Evolutionary conservation across 495 filamentous ascomycete species (phyloP).

Genomic region (Penicillium longicatenatum): DNA sequence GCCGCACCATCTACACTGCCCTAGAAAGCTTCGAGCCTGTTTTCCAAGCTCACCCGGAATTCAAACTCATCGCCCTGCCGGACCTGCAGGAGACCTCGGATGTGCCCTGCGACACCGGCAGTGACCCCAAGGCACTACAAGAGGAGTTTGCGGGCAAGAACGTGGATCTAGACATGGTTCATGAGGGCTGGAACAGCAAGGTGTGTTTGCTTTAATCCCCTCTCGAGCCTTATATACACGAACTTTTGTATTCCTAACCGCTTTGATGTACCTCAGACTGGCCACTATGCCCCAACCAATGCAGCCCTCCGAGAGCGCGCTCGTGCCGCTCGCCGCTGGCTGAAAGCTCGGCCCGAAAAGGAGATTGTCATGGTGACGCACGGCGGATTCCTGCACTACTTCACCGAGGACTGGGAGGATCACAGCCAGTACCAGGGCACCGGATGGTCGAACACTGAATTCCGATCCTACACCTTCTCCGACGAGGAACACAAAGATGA

Average conservation of each 20-base stretch:
- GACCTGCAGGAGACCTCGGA: constrained; percentile 80
- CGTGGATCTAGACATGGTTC: constrained; percentile 65
- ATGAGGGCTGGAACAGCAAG: constrained; percentile 73
- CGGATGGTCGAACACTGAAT: constrained; percentile 85
- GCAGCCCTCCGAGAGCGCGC: constrained; percentile 64
- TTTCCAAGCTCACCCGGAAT: constrained; percentile 45
- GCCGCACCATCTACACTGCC: constrained; percentile 81
- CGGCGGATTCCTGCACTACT: constrained; percentile 71
- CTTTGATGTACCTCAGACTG: constrained; percentile 20
- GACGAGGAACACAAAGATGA: constrained; percentile 42
- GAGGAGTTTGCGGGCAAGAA: constrained; percentile 63
- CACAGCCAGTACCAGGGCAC: constrained; percentile 62
- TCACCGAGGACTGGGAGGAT: constrained; percentile 83
- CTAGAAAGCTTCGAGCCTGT: constrained; percentile 67
- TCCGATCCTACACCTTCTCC: constrained; percentile 70
- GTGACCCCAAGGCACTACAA: constrained; percentile 50
- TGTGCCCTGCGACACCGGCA: constrained; percentile 80
- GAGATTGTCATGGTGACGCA: constrained; percentile 75
- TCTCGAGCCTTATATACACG: not conserved
- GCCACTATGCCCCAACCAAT: constrained; percentile 60
- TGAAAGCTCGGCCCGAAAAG: constrained; percentile 58
- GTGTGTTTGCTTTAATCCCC: constrained; percentile 17
- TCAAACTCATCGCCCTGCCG: constrained; percentile 67
- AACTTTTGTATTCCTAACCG: not conserved
- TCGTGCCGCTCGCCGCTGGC: constrained; percentile 63